Evolutionary conservation across 768 basidiomycete genomes (phyloP), one percentile per base, ranked within the genome.

Genomic region (Amanita brunnescens): DNA sequence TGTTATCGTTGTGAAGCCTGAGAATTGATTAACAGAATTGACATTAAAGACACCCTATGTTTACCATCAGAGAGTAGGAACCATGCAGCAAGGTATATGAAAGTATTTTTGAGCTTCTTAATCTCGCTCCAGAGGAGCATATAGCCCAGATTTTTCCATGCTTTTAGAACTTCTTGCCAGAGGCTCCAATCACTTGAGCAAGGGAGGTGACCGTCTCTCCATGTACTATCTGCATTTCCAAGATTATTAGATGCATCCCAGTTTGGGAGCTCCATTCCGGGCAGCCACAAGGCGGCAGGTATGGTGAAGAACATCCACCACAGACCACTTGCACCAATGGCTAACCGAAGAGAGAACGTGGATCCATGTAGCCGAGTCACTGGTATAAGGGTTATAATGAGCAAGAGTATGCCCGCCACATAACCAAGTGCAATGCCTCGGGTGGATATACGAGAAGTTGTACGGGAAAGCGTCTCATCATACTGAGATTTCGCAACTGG

Each of bases 81-180:
- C 93, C 94, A 97, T 0, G 95, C 91, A 5, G 83, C 78, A 38
- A 97, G 82, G 59, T 91, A 97, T 57, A 77, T 77, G 72, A 94
- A 98, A 1, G 93, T 92, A 60, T 91, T 85, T 26, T 77, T 75
- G 13, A 97, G 71, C 47, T 77, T 77, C 63, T 77, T 77, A 35
- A 94, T 80, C 61, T 95, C 84, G 6, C 67, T 69, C 74, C 80
- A 83, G 1, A 71, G 72, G 18, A 97, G 70, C 86, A 92, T 92
- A 29, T 68, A 71, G 0, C 79, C 82, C 0, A 98, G 73, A 20
- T 85, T 69, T 48, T 70, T 74, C 94, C 94, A 97, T 0, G 90
- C 87, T 4, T 68, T 71, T 1, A 62, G 57, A 18, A 93, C 74
- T 62, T 91, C 83, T 30, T 65, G 55, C 32, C 59, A 51, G 4